Evolutionary conservation across 1,284 basidiomycete species (phyloP), one percentile per base, ranked within the genome.

Genomic region (Sporisorium sorghi): DNA sequence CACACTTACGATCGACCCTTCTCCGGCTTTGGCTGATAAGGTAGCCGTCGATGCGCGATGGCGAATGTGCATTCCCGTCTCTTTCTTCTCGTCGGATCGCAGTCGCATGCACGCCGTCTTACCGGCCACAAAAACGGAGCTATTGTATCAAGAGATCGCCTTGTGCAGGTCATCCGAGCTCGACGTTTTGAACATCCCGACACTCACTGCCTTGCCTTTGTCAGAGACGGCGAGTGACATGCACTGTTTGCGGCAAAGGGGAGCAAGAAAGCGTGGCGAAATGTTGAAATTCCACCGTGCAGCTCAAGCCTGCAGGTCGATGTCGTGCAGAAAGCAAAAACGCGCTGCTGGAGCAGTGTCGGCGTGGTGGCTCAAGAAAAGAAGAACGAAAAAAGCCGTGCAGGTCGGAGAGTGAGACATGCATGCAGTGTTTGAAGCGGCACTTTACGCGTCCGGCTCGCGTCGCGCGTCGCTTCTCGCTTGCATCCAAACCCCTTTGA

Each of bases 321-420:
- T 50, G 57, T 55, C 51, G 56, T 51, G 44, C 44, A 55, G 24
- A 28, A 42, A 23, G n/a, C n/a, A n/a, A 19, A 48, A 44, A 32
- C 26, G 15, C 26, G 28, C 21, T 50, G 28, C 21, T 50, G 17
- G 49, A 19, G 21, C 48, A 39, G 55, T 30, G 26, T 12, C 3
- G 42, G 9, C 30, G 6, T 23, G 1, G 42, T 17, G 24, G 10
- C 28, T 9, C 11, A 30, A 24, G 26, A 21, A n/a, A 26, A 23
- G 21, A 24, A 48, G 33, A 39, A 40, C 12, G 28, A 30, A 37
- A 37, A 37, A 37, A 37, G 17, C 15, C 14, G 47, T 56, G 58
- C 58, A 37, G 35, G 67, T 70, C 55, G 42, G 53, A 63, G 43
- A 19, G 30, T 70, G 60, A 64, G 53, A 70, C 60, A 70, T 55